Evolutionary conservation across 495 filamentous ascomycete genomes (phyloP).

Genomic region (Choiromyces venosus): DNA sequence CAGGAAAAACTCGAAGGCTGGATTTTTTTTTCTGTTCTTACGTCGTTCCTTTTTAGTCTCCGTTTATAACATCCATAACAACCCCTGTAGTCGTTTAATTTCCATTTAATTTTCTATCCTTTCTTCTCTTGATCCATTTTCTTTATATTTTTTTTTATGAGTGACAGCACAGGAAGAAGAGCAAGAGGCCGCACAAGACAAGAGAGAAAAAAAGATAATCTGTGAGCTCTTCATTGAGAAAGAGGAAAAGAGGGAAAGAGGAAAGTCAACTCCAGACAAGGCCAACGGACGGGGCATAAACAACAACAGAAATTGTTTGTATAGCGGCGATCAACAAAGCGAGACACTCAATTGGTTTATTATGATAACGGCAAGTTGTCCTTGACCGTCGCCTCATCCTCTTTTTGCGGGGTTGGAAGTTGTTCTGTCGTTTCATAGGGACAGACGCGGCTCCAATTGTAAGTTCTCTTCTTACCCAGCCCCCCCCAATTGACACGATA

Average conservation of each 20-base stretch:
- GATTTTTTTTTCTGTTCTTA: conserved; percentile 28
- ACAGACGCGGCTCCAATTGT: conserved; percentile 9
- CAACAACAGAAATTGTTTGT: neutral
- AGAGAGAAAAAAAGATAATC: neutral
- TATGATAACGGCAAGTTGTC: conserved; percentile 21
- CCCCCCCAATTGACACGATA: conserved; percentile 7
- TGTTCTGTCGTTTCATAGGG: conserved; percentile 27
- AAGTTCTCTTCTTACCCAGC: conserved; percentile 1
- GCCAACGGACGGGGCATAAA: neutral
- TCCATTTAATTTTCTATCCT: conserved; percentile 1
- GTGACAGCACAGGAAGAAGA: neutral
- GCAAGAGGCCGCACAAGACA: neutral
- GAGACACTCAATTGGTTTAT: conserved; percentile 24
- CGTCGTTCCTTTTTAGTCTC: conserved; percentile 18
- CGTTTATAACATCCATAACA: conserved; percentile 2
- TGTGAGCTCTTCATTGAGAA: neutral
- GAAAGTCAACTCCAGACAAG: neutral
- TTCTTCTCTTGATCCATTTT: conserved; percentile 3
- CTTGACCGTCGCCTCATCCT: conserved; percentile 13
- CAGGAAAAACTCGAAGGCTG: conserved; percentile 24
- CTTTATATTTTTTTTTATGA: conserved; percentile 8
- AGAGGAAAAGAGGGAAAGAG: neutral
- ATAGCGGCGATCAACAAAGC: conserved; percentile 9
- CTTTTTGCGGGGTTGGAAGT: conserved; percentile 16
- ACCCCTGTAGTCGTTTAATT: neutral